phyloP scores from a whole-genome alignment of 306 rosid genomes.

The Quillaja saponaria region DNA sequence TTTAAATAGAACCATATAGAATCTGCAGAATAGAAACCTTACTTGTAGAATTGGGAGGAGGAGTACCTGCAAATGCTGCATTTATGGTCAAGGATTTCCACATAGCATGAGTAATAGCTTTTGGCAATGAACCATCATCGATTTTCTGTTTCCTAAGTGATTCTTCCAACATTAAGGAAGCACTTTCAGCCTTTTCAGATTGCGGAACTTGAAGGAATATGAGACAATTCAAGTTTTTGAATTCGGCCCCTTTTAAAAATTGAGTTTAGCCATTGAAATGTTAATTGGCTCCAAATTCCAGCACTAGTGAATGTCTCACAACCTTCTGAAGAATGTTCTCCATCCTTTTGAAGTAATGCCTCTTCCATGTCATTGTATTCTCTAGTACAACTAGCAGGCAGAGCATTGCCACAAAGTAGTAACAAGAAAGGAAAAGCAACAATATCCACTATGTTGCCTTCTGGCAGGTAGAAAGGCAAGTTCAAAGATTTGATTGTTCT shows the following conservation, averaged over 20 bases:
- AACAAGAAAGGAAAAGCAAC: slow-evolving; percentile 56
- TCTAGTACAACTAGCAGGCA: slow-evolving; percentile 30
- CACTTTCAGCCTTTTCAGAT: slow-evolving; percentile 64
- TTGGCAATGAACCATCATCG: slow-evolving; percentile 51
- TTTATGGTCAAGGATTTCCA: slow-evolving; percentile 61
- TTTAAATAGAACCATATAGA: too few relatives aligned
- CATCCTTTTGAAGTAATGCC: slow-evolving; percentile 49
- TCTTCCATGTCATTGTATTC: slow-evolving; percentile 41
- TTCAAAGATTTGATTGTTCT: slow-evolving; percentile 27
- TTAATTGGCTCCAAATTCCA: slow-evolving; percentile 65
- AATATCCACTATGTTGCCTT: slow-evolving; percentile 44
- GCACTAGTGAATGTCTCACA: slow-evolving; percentile 43
- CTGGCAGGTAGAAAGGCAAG: slow-evolving; percentile 46
- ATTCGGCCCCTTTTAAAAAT: slow-evolving; percentile 62
- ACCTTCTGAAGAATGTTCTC: slow-evolving; percentile 16
- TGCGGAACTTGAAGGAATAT: slow-evolving; percentile 71
- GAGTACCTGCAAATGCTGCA: slow-evolving; percentile 78
- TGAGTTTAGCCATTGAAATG: slow-evolving; percentile 80
- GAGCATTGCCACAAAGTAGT: slow-evolving; percentile 48
- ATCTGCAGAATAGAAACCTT: too few relatives aligned
- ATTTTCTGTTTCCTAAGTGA: slow-evolving; percentile 63
- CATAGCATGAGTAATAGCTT: slow-evolving; percentile 49
- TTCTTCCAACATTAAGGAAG: slow-evolving; percentile 59
- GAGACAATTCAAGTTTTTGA: slow-evolving; percentile 58
- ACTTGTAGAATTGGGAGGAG: too few relatives aligned